A percentile compares a stretch with the other conserved stretches of the same genome.
These are phyloP conservation scores for Penicillium sp. DNA, from an alignment of 2,329 filamentous ascomycete species.

Conservation along the genomic window DNA sequence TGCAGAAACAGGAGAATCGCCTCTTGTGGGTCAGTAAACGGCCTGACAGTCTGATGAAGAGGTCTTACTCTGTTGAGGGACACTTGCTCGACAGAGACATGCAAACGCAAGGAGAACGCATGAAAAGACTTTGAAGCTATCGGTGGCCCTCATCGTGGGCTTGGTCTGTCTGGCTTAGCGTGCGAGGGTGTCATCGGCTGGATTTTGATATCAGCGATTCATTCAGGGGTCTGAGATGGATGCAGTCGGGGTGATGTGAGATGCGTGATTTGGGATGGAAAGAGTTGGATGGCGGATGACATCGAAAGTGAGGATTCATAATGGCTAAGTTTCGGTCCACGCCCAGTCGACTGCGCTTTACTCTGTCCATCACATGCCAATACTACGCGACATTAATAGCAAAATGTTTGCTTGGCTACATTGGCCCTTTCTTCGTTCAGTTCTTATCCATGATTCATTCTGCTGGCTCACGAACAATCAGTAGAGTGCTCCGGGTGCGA, in stretches of 20 bases:
- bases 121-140: neutral
- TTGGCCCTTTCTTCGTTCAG: no score
- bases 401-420: neutral
- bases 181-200: neutral
- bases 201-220: neutral
- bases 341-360: neutral
- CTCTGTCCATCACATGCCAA: neutral
- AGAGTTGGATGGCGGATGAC: neutral
- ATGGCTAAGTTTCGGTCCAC: neutral
- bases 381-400: neutral
- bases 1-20: slow-evolving; percentile 6
- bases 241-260: neutral
- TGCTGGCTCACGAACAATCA: no score
- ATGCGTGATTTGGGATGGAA: neutral
- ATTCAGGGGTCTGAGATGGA: neutral
- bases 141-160: slow-evolving; percentile 1
- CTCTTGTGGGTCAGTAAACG: neutral
- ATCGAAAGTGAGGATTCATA: neutral
- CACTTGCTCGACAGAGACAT: neutral
- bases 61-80: neutral
- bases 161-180: neutral
- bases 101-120: neutral
- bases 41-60: neutral
- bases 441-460: no score
- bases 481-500: no score